phyloP scores from a whole-genome alignment of 1,284 basidiomycete species.

The Ceratobasidium sp. region DNA sequence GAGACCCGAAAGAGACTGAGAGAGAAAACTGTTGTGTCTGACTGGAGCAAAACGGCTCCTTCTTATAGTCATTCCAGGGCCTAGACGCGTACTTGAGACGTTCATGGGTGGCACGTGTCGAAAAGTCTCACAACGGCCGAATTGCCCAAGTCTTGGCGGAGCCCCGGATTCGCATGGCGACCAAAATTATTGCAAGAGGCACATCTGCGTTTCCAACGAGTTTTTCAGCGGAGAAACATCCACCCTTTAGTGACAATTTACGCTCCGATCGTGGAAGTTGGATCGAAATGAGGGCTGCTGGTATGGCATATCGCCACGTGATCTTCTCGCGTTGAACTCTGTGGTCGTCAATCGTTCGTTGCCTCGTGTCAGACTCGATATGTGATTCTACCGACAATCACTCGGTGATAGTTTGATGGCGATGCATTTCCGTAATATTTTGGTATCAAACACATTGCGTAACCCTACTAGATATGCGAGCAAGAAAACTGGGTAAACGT shows the following conservation, averaged over 20 bases:
- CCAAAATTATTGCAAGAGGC: neutral
- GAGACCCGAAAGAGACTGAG: slow-evolving; percentile 6
- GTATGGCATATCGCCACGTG: neutral
- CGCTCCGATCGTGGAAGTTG: neutral
- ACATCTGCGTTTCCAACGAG: neutral
- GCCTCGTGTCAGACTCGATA: too few relatives aligned
- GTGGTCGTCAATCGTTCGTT: neutral
- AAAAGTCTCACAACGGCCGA: neutral
- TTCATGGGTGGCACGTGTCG: neutral
- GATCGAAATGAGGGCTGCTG: neutral
- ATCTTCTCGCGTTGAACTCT: neutral
- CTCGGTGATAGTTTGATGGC: neutral
- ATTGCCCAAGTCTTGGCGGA: neutral
- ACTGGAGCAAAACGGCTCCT: neutral
- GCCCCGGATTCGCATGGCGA: neutral
- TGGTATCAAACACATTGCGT: neutral
- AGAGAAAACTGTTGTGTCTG: slow-evolving; percentile 31
- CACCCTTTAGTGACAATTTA: too few relatives aligned
- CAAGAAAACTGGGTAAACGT: neutral
- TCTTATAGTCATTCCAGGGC: neutral
- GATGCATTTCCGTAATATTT: neutral
- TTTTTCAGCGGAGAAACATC: neutral
- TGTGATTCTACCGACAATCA: too few relatives aligned
- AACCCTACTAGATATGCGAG: neutral
- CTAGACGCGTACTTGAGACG: neutral